Evolutionary conservation across 768 basidiomycete species (phyloP), one percentile per base, ranked within the genome.

Genomic region (Psilocybe azurescens): DNA sequence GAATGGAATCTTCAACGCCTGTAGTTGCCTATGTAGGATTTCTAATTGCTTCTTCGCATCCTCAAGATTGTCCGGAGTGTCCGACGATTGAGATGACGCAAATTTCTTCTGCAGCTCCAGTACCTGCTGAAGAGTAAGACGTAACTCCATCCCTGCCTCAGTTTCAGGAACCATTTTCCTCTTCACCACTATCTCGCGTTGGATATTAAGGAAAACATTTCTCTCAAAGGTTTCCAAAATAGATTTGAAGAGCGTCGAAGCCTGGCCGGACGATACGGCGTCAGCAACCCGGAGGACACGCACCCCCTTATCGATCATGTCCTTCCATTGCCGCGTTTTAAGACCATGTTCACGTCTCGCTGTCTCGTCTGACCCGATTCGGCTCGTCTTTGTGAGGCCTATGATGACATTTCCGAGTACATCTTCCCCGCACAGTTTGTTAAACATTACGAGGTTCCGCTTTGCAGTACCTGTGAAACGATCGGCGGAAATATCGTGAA

Each of bases 81-180:
- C 20, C n/a, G 24, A 28, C 18, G 9, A 4, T 28, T 32, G 11
- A 7, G 24, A 32, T 24, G 24, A 24, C 51, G 38, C 53, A 13
- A 60, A 38, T 48, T 61, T 50, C 58, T 53, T 54, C 29, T 64
- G 63, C 51, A 62, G 50, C 6, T 59, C 55, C 1, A 62, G 38
- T 16, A 60, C 24, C 20, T 69, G 53, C 29, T 64, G 8, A n/a
- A 69, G 59, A 20, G 66, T 67, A 20, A 30, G 58, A 2, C 64
- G 61, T 20, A 69, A 56, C 11, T 56, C 32, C 48, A 53, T 61
- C 7, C 66, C 68, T 1, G 68, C 68, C 16, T 65, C 58, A 1
- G 68, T 69, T 13, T 65, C 53, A 3, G 61, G 59, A 20, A 69
- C 56, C 3, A 48, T 46, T 51, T 61, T 65, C 30, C 46, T 38